Conservation (phyloP, 768 basidiomycete genomes). For the Naganishia friedmannii region DNA sequence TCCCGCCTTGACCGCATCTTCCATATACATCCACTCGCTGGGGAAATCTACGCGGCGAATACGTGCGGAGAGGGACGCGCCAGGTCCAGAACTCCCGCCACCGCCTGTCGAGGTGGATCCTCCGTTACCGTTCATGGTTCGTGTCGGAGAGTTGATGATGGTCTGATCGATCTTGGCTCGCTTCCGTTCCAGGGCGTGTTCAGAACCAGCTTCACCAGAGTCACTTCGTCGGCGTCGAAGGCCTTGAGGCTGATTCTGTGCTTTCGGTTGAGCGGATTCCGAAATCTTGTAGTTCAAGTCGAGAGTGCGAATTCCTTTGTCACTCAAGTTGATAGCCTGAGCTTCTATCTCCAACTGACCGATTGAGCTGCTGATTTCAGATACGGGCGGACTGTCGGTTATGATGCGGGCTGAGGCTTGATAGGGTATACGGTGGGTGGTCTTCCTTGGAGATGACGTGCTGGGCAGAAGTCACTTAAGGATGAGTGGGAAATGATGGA, state of each 20-base stretch:
- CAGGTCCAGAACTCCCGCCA: neutral
- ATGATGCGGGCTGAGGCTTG: neutral
- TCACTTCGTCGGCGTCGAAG: slow-evolving; percentile 10
- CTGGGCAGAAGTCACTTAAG: neutral
- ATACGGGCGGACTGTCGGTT: neutral
- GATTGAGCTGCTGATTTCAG: neutral
- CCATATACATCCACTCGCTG: slow-evolving; percentile 44
- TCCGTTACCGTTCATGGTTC: slow-evolving; percentile 24
- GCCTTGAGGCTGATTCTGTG: slow-evolving; percentile 3
- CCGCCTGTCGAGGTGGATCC: neutral
- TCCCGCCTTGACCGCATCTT: slow-evolving; percentile 29
- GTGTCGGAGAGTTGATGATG: neutral
- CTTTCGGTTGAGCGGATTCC: neutral
- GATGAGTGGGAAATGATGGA: neutral
- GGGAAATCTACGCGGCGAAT: slow-evolving; percentile 34
- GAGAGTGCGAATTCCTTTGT: neutral
- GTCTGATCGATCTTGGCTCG: slow-evolving; percentile 1
- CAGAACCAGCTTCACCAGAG: slow-evolving; percentile 1
- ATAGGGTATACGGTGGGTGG: slow-evolving; percentile 1
- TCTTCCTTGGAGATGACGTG: neutral
- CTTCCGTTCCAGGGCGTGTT: slow-evolving; percentile 10
- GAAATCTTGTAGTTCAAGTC: slow-evolving; percentile 6
- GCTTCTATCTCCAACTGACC: neutral
- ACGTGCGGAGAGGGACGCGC: slow-evolving; percentile 14
- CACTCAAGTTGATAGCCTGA: neutral